Evolutionary conservation across 2,329 filamentous ascomycete species (phyloP).

Genomic region (Ophiosphaerella narmari): DNA sequence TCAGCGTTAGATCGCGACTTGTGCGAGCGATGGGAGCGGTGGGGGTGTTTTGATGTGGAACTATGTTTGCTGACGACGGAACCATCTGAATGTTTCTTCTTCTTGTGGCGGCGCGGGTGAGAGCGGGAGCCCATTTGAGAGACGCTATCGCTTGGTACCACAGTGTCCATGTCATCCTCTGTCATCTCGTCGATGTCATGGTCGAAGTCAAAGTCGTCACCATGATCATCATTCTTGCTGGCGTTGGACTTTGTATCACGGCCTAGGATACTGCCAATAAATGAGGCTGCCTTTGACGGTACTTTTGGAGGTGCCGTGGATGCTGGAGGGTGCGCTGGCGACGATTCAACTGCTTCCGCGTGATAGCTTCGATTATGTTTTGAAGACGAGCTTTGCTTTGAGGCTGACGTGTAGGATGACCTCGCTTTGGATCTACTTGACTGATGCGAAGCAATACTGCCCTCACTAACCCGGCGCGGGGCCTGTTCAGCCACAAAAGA

Average conservation of each 20-base stretch:
- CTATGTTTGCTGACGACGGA: constrained; percentile 35
- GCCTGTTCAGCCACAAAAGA: constrained; percentile 43
- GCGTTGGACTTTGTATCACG: constrained; percentile 37
- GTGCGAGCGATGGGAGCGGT: constrained; percentile 30
- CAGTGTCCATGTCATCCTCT: constrained; percentile 48
- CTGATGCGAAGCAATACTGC: constrained; percentile 40
- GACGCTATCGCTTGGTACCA: constrained; percentile 55
- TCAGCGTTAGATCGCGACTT: constrained; percentile 23
- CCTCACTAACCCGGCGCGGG: constrained; percentile 31
- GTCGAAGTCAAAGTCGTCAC: no score
- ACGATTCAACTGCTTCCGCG: constrained; percentile 19
- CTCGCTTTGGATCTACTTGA: constrained; percentile 42
- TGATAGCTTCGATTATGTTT: constrained; percentile 29
- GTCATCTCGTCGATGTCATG: constrained; percentile 28
- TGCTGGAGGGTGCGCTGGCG: constrained; percentile 30
- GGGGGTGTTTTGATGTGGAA: constrained; percentile 29
- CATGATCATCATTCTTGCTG: constrained; percentile 27
- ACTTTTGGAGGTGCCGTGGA: constrained; percentile 23
- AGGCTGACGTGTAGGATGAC: constrained; percentile 33
- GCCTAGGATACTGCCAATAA: constrained; percentile 45
- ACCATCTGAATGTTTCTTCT: constrained; percentile 21
- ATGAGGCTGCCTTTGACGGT: constrained; percentile 34
- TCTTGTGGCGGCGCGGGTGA: constrained; percentile 34
- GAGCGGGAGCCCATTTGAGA: constrained; percentile 45
- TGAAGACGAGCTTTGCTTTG: constrained; percentile 31